Evolutionary conservation across 169 alveolate species (phyloP).

Genomic region (Eimeria falciformis): DNA sequence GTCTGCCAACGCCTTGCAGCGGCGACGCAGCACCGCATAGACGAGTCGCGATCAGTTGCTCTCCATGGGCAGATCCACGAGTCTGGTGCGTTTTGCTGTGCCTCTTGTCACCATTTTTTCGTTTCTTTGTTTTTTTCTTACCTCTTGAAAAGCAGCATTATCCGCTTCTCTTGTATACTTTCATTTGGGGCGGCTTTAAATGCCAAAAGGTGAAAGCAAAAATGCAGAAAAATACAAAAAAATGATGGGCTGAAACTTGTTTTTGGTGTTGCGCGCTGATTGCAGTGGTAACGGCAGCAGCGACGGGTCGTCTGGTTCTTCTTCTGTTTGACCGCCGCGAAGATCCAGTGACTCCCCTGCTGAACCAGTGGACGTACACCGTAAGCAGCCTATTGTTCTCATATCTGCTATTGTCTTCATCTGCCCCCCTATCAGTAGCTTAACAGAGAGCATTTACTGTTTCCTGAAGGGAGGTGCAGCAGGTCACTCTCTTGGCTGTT

Average conservation of each 20-base stretch:
- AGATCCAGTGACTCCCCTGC: conserved; percentile 97
- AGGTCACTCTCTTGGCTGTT: background rate
- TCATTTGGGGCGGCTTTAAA: too few relatives aligned
- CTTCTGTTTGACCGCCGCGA: conserved; percentile 94
- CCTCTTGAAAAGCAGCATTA: background rate
- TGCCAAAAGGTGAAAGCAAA: too few relatives aligned
- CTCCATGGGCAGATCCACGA: background rate
- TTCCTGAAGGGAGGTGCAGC: conserved; percentile 1
- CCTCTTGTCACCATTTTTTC: background rate
- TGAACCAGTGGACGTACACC: conserved; percentile 97
- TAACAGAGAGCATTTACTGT: background rate
- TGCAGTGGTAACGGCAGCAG: background rate
- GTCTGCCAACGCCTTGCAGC: conserved; percentile 64
- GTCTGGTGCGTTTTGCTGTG: background rate
- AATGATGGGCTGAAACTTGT: background rate
- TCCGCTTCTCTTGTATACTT: background rate
- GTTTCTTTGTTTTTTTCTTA: too few relatives aligned
- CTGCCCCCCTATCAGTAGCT: too few relatives aligned
- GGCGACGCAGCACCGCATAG: background rate
- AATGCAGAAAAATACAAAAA: too few relatives aligned
- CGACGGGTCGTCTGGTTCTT: conserved; percentile 77
- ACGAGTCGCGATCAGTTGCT: background rate
- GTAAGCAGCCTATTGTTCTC: too few relatives aligned
- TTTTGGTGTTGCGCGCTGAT: background rate
- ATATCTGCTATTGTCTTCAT: too few relatives aligned